These are phyloP conservation scores for Gardenia jasminoides DNA, from an alignment of 257 asterid species.

Conservation along the genomic window DNA sequence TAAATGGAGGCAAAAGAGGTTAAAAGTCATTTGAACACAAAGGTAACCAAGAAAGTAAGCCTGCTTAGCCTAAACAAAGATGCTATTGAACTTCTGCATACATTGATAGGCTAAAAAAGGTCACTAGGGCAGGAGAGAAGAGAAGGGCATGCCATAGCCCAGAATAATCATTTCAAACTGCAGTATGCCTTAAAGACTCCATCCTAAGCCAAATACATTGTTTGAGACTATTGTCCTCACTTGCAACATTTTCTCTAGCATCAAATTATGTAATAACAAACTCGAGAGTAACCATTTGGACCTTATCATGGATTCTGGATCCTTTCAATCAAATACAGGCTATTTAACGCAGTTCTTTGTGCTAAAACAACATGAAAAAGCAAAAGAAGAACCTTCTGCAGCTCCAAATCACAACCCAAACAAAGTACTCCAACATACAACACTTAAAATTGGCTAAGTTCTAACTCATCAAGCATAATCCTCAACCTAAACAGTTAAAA, in stretches of 20 bases:
- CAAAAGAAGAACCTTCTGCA: not conserved
- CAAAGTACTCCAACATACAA: not conserved
- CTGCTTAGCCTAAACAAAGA: not conserved
- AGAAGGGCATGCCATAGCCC: not conserved
- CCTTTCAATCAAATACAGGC: not conserved
- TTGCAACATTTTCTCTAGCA: not conserved
- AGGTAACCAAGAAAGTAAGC: not conserved
- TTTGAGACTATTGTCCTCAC: not conserved
- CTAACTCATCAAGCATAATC: not conserved
- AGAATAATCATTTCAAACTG: not conserved
- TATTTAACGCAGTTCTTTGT: not conserved
- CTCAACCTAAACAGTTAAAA: not conserved
- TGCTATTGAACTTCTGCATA: not conserved
- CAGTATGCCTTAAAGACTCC: not conserved
- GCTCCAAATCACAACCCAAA: not conserved
- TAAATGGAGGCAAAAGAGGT: not conserved
- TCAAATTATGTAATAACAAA: not conserved
- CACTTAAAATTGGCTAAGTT: not conserved
- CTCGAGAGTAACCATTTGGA: not conserved
- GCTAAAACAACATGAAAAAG: not conserved
- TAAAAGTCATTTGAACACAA: not conserved
- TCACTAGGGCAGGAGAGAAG: too few species aligned
- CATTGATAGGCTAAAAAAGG: not conserved
- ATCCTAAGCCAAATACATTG: not conserved
- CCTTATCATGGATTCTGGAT: not conserved